Base-by-base conservation (phyloP, 305 asterid genomes). In the Fraxinus latifolia region DNA sequence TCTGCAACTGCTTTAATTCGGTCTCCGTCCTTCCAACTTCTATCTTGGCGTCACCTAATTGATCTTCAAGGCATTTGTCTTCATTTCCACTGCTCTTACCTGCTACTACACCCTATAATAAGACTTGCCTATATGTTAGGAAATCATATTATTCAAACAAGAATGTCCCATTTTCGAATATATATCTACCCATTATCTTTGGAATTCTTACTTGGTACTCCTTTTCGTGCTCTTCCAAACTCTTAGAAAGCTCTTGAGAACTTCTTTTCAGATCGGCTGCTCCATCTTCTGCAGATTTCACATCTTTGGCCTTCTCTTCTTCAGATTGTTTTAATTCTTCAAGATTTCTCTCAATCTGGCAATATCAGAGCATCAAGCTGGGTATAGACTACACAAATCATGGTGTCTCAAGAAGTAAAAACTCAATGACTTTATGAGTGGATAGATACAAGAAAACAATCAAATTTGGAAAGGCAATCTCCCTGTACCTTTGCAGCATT, bases 1-100 rank as follows among this genome's bases (percentile, higher is more conserved):
- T 94, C 89, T 93, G 89, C 94, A 94, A 84, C 88, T 94, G 99
- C 89, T 96, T 96, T 93, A 94, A 74, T 83, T 94, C 98, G 11
- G 99, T 93, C 88, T 93, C 97, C 81, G 93, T 92, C 81, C 78
- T 88, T 88, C 98, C 98, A 81, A 94, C 99, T 73, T 90, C 93
- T 79, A 91, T 91, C 90, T 93, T 94, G 81, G 98, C 98, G 88
- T 96, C 99, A 73, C 84, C 92, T 68, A 96, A 90, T 89, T 94
- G 99, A 86, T 94, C 99, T 88, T 96, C 98, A 78, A 96, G 97
- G 87, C 99, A 96, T 84, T 96, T 96, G 87, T 94, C 99, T 85
- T 96, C 98, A 89, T 90, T 87, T 84, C 98, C 98, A 84, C 90
- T 94, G 87, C 97, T 89, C 88, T 93, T 96, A 60, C 98, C 99